Conservation (phyloP, 1,139 yeast species). For the Debaryomycetaceae sp. region DNA sequence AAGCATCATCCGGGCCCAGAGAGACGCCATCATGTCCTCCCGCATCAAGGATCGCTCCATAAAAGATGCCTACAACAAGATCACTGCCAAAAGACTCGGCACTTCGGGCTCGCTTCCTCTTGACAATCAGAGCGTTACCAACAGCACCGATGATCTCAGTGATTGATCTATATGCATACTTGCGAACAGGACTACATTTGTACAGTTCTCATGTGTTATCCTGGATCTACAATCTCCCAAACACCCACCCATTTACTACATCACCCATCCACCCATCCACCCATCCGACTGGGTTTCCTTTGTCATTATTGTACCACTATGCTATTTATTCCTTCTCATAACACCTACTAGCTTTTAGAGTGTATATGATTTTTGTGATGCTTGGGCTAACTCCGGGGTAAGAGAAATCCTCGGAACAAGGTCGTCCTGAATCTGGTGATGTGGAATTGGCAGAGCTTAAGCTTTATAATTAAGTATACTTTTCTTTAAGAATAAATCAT, state of each 20-base stretch:
- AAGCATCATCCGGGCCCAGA: slow-evolving; percentile 43
- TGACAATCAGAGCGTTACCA: slow-evolving; percentile 29
- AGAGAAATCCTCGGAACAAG: slow-evolving; percentile 11
- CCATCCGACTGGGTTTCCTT: not conserved
- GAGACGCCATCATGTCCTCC: slow-evolving; percentile 36
- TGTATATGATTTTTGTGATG: not conserved
- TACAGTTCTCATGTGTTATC: too few species aligned
- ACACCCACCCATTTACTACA: too few species aligned
- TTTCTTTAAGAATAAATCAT: not conserved
- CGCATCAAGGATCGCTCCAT: slow-evolving; percentile 37
- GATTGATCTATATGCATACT: not conserved
- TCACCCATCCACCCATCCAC: too few species aligned
- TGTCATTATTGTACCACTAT: not conserved
- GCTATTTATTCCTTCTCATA: not conserved
- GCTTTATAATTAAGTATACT: not conserved
- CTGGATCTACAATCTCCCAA: too few species aligned
- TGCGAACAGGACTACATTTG: not conserved
- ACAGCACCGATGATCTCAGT: slow-evolving; percentile 24
- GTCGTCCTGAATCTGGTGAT: slow-evolving; percentile 10
- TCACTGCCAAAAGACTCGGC: not conserved
- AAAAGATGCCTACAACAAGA: slow-evolving; percentile 28
- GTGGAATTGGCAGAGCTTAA: slow-evolving; percentile 2
- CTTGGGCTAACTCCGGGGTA: slow-evolving; percentile 1
- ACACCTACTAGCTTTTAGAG: not conserved
- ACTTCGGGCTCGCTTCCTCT: slow-evolving; percentile 3